These are phyloP conservation scores for Wallacemonas sp. DNA, from an alignment of 208 protist genomes.

Conservation along the genomic window DNA sequence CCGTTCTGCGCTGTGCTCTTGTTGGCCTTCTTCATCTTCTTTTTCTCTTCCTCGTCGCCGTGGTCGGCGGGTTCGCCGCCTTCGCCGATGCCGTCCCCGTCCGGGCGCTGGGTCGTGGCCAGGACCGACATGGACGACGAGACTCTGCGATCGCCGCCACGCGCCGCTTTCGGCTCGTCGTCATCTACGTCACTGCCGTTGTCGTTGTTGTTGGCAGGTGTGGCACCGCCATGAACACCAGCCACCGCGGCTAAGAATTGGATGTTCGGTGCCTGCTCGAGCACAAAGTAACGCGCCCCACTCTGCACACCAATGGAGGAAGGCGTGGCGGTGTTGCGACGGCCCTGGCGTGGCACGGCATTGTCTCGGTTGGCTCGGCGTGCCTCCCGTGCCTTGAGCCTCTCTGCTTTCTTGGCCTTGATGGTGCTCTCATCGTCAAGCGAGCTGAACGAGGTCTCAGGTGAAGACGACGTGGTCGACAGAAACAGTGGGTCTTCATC, in stretches of 20 bases:
- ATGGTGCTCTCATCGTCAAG: slow-evolving; percentile 11
- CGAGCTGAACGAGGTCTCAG: slow-evolving; percentile 4
- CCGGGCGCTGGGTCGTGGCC: neutral
- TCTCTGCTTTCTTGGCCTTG: slow-evolving; percentile 11
- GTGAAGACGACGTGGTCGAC: neutral
- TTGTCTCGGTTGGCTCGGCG: no score
- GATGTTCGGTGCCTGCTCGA: neutral
- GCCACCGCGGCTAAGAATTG: no score
- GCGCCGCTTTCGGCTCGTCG: neutral
- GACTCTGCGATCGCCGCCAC: neutral
- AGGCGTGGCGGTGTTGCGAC: neutral
- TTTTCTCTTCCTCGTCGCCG: neutral
- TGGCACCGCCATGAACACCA: neutral
- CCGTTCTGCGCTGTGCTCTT: neutral
- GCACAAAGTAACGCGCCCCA: slow-evolving; percentile 10
- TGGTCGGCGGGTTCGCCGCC: neutral
- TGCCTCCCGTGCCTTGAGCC: neutral
- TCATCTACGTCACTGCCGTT: neutral
- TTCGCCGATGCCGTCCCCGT: neutral
- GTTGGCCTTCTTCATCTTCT: neutral
- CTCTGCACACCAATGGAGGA: slow-evolving; percentile 3
- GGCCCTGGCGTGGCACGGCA: neutral
- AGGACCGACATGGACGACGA: neutral
- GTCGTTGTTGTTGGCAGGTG: neutral
- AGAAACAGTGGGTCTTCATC: neutral